phyloP scores from a whole-genome alignment of 2,329 filamentous ascomycete species.

The Neobulgaria alba region DNA sequence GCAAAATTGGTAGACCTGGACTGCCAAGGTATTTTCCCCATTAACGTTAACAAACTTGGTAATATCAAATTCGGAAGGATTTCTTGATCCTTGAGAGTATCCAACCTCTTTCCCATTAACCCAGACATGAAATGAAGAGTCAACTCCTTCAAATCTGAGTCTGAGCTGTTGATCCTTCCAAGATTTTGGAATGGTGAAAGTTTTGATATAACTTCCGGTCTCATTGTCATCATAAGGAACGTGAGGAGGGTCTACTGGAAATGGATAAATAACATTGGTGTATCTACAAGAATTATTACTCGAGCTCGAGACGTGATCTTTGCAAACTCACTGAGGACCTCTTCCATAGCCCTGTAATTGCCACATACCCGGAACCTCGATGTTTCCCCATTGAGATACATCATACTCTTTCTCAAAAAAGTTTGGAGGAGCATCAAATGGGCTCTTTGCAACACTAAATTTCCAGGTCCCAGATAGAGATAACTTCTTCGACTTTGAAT shows the following conservation, averaged over 20 bases:
- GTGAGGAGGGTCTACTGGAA: constrained; percentile 44
- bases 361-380: constrained; percentile 47
- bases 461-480: constrained; percentile 25
- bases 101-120: constrained; percentile 46
- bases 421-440: constrained; percentile 20
- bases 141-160: constrained; percentile 49
- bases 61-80: constrained; percentile 51
- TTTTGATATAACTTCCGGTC: constrained; percentile 42
- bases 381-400: constrained; percentile 36
- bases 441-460: constrained; percentile 21
- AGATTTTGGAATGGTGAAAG: constrained; percentile 37
- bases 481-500: constrained; percentile 32
- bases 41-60: constrained; percentile 31
- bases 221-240: constrained; percentile 43
- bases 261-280: constrained; percentile 45
- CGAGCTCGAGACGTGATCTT: neutral
- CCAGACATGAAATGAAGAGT: constrained; percentile 48
- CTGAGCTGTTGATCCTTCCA: constrained; percentile 36
- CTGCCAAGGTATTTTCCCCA: constrained; percentile 31
- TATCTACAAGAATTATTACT: constrained; percentile 31
- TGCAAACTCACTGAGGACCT: constrained; percentile 31
- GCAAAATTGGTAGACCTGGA: constrained; percentile 47
- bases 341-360: constrained; percentile 46
- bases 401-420: constrained; percentile 16
- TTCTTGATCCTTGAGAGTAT: constrained; percentile 48